A percentile compares a stretch with the other conserved stretches of the same genome.
Evolutionary conservation across 306 rosid genomes (phyloP).

Genomic region (Macrotyloma uniflorum): DNA sequence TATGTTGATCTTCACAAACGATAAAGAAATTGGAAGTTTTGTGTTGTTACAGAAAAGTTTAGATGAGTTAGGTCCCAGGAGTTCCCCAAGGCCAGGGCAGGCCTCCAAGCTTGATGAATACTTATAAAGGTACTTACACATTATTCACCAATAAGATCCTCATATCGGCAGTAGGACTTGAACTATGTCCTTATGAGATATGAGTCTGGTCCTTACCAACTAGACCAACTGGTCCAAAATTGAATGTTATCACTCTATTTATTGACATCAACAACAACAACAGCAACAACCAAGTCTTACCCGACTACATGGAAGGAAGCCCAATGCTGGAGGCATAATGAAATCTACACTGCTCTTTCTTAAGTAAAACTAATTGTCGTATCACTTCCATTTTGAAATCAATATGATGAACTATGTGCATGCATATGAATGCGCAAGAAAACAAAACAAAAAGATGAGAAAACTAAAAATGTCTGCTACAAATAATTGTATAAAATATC

Average conservation of each 20-base stretch:
- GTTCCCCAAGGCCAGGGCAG: neutral
- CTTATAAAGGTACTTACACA: neutral
- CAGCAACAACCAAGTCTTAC: neutral
- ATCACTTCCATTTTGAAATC: neutral
- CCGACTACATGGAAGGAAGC: slow-evolving; percentile 9
- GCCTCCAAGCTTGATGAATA: neutral
- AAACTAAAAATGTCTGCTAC: neutral
- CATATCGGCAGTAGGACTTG: neutral
- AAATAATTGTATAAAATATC: neutral
- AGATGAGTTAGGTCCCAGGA: neutral
- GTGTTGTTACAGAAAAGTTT: neutral
- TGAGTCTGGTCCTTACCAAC: neutral
- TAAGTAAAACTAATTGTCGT: neutral
- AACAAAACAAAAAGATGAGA: neutral
- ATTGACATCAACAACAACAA: neutral
- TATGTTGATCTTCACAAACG: neutral
- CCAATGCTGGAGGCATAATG: neutral
- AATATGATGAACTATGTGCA: neutral
- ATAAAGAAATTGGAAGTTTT: neutral
- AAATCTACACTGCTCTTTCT: neutral
- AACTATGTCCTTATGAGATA: neutral
- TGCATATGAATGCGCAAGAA: neutral
- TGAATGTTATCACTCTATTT: neutral
- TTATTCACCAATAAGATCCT: neutral
- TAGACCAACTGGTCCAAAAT: neutral